Percentiles rank a stretch among this genome's conserved stretches.
Conservation (phyloP, 1,284 basidiomycete genomes). For the Afroboletus lepidellus region DNA sequence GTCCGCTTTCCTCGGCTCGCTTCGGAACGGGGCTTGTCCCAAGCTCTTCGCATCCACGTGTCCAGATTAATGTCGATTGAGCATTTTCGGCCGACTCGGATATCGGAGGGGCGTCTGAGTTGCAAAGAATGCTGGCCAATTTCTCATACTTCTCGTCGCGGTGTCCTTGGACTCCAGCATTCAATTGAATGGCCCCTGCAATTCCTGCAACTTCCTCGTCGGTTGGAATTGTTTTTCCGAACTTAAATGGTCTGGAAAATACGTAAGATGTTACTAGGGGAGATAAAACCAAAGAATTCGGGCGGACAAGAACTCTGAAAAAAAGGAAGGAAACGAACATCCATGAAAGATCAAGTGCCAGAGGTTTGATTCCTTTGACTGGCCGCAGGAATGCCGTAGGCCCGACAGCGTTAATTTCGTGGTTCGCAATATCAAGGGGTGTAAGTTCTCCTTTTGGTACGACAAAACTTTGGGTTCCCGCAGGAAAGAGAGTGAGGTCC, state of each 20-base stretch:
- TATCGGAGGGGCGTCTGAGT: not conserved
- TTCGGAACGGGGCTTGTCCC: slow-evolving; percentile 25
- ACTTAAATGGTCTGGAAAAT: slow-evolving; percentile 40
- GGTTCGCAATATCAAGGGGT: not conserved
- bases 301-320: not conserved
- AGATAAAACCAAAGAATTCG: not conserved
- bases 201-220: slow-evolving; percentile 44
- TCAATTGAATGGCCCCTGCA: slow-evolving; percentile 31
- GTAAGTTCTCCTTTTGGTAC: slow-evolving; percentile 14
- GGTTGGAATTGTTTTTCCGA: slow-evolving; percentile 46
- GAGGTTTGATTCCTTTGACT: slow-evolving; percentile 56
- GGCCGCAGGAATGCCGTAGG: slow-evolving; percentile 43
- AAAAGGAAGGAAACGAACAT: slow-evolving; percentile 41
- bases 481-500: slow-evolving; percentile 36
- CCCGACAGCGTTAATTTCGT: slow-evolving; percentile 8
- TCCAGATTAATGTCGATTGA: slow-evolving; percentile 4
- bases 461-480: slow-evolving; percentile 35
- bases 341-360: slow-evolving; percentile 67
- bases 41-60: slow-evolving; percentile 23
- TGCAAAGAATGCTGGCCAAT: slow-evolving; percentile 11
- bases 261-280: slow-evolving; percentile 3
- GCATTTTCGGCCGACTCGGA: slow-evolving; percentile 14
- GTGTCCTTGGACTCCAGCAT: slow-evolving; percentile 18
- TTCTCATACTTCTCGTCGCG: slow-evolving; percentile 15
- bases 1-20: slow-evolving; percentile 10